Conservation (phyloP, 225 moss, liverwort and hornwort genomes). For the Bryum argenteum region DNA sequence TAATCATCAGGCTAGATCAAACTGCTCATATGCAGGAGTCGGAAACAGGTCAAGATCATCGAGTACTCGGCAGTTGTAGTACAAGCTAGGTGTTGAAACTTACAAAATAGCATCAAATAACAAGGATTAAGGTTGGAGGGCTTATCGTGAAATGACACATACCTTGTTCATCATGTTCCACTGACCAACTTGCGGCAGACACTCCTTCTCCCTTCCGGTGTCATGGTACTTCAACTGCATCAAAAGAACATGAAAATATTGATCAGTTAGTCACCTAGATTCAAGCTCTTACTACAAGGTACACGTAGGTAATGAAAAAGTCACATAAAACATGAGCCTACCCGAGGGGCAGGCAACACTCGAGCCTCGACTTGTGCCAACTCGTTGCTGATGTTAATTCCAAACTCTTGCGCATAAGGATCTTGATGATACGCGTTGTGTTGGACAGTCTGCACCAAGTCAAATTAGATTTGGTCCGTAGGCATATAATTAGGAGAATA, state of each 20-base stretch:
- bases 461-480: not conserved
- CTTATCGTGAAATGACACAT: not conserved
- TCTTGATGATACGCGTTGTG: conserved; percentile 86
- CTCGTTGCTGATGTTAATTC: conserved; percentile 80
- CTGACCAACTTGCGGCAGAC: conserved; percentile 91
- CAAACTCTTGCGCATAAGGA: conserved; percentile 89
- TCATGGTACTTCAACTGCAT: conserved; percentile 95
- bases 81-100: no score
- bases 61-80: no score
- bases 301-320: not conserved
- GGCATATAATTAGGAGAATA: fast-evolving
- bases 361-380: conserved; percentile 88
- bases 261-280: no score
- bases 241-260: not conserved
- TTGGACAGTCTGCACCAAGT: conserved; percentile 61
- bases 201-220: conserved; percentile 87
- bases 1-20: not conserved
- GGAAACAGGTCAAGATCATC: fast-evolving
- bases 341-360: conserved; percentile 81
- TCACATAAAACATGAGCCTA: conserved; percentile 7
- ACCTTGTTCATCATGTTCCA: conserved; percentile 99
- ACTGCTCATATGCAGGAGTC: not conserved
- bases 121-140: no score
- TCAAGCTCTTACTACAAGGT: no score
- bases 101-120: no score